A percentile compares a stretch with the other conserved stretches of the same genome.
phyloP scores from a whole-genome alignment of 2,329 filamentous ascomycete genomes.

The Aspergillus brunneoviolaceus region DNA sequence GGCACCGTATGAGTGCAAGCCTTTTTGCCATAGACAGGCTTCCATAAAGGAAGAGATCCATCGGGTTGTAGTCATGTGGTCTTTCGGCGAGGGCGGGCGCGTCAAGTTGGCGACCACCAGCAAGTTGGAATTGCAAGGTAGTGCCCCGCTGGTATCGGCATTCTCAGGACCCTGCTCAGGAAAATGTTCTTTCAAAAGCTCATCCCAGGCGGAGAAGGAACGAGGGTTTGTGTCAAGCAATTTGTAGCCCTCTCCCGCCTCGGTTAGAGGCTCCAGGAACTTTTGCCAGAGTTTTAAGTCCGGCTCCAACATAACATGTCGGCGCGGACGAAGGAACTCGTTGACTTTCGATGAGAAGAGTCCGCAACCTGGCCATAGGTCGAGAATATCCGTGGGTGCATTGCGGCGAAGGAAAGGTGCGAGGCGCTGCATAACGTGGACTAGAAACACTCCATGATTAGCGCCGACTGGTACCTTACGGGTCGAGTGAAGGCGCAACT shows the following conservation, averaged over 20 bases:
- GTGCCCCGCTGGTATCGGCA: constrained; percentile 40
- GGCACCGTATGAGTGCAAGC: constrained; percentile 74
- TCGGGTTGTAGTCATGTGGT: constrained; percentile 52
- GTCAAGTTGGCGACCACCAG: constrained; percentile 70
- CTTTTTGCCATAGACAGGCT: constrained; percentile 56
- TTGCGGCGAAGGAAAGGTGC: constrained; percentile 67
- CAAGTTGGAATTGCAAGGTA: constrained; percentile 66
- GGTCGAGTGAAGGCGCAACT: constrained; percentile 9
- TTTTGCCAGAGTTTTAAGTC: constrained; percentile 58
- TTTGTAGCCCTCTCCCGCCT: constrained; percentile 48
- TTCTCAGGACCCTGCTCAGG: constrained; percentile 52
- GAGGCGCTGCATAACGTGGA: constrained; percentile 70
- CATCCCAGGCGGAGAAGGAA: constrained; percentile 56
- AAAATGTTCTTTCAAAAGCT: constrained; percentile 45
- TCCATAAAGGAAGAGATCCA: constrained; percentile 56
- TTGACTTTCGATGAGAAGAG: constrained; percentile 78
- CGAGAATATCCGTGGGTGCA: constrained; percentile 78
- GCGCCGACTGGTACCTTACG: background rate
- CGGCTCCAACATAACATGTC: constrained; percentile 80
- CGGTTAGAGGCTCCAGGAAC: constrained; percentile 60
- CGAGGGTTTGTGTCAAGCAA: constrained; percentile 57
- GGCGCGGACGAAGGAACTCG: constrained; percentile 70
- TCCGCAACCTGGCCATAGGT: constrained; percentile 78
- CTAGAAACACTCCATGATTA: constrained; percentile 33
- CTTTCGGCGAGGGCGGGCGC: constrained; percentile 53